Base-by-base conservation (phyloP, 768 basidiomycete species). In the Macrocybe gigantea region DNA sequence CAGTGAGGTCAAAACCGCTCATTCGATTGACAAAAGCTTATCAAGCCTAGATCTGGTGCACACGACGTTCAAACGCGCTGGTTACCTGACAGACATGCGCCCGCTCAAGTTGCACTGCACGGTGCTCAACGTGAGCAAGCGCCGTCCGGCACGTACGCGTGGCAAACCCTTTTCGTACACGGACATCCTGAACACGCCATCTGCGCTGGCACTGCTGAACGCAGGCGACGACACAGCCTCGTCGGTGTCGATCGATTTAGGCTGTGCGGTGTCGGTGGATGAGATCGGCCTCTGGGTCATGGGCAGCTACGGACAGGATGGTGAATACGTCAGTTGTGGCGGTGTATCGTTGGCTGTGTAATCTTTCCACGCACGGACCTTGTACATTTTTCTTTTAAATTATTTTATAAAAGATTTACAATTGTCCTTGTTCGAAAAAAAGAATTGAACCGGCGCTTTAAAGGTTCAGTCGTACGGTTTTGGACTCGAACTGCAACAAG, bases 271-370 rank as follows among this genome's bases (percentile, higher is more conserved):
- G 69, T 43, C 56, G 1, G 74, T 85, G 6, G 60, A 71, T 32
- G 77, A 80, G 52, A 63, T 87, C 8, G 79, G 87, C 58, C 67
- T 88, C 32, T 88, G 84, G 66, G 67, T 72, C 38, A 85, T 88
- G 85, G 83, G 85, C 0, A 85, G 84, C 53, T 73, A 72, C 53
- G 83, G 79, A 0, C 69, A 68, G 0, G 72, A 82, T 50, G 82
- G 79, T 10, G 82, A 79, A 58, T 88, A 87, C 55, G 70, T 80
- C 12, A 75, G 72, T 51, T 72, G 65, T 48, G 71, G 70, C 3
- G 67, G 68, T 1, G 57, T 71, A 60, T 51, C 31, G 22, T 41
- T 41, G 22, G 41, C 22, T 15, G 41, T 7, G 12, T 41, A 41
- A 37, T 12, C 15, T 41, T 48, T 7, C 12, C 47, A 48, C 47